Percentiles rank a stretch among this genome's conserved stretches.
Evolutionary conservation across 352 stramenopile genomes (phyloP).

Genomic region (Globisporangium viniferum): DNA sequence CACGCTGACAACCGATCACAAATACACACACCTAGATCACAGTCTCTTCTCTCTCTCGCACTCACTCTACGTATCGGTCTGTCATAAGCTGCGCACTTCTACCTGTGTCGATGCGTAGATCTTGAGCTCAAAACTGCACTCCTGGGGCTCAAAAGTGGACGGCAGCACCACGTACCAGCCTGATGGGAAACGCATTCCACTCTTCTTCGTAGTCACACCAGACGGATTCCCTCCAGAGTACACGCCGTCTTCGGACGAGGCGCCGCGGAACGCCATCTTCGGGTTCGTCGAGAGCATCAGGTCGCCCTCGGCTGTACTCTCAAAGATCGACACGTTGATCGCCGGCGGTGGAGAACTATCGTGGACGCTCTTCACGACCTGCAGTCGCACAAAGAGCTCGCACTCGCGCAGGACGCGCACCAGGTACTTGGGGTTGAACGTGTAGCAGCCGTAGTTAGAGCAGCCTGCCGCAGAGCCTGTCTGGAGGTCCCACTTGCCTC

Average conservation of each 20-base stretch:
- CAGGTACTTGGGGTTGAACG: slow-evolving; percentile 79
- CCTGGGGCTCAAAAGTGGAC: slow-evolving; percentile 71
- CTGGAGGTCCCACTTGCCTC: slow-evolving; percentile 47
- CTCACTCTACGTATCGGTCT: background rate
- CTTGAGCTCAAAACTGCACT: slow-evolving; percentile 52
- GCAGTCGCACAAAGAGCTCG: slow-evolving; percentile 51
- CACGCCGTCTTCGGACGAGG: slow-evolving; percentile 49
- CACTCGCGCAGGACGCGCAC: slow-evolving; percentile 51
- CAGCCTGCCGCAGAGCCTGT: slow-evolving; percentile 66
- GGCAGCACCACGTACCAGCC: slow-evolving; percentile 76
- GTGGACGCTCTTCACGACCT: slow-evolving; percentile 24
- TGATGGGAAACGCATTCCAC: slow-evolving; percentile 24
- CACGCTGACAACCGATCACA: background rate
- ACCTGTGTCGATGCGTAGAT: slow-evolving; percentile 47
- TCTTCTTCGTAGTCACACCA: slow-evolving; percentile 45
- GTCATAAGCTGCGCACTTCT: slow-evolving; percentile 33
- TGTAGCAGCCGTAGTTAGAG: slow-evolving; percentile 80
- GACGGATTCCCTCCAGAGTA: slow-evolving; percentile 56
- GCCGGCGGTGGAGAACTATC: slow-evolving; percentile 24
- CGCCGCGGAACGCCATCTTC: slow-evolving; percentile 43
- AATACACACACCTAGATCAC: background rate
- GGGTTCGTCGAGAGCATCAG: slow-evolving; percentile 64
- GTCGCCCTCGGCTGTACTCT: slow-evolving; percentile 49
- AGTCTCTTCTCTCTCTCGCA: too few species aligned
- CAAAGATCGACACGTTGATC: slow-evolving; percentile 75